A percentile compares a stretch with the other conserved stretches of the same genome.
phyloP scores from a whole-genome alignment of 345 rosid species.

The Capsella bursapastoris region DNA sequence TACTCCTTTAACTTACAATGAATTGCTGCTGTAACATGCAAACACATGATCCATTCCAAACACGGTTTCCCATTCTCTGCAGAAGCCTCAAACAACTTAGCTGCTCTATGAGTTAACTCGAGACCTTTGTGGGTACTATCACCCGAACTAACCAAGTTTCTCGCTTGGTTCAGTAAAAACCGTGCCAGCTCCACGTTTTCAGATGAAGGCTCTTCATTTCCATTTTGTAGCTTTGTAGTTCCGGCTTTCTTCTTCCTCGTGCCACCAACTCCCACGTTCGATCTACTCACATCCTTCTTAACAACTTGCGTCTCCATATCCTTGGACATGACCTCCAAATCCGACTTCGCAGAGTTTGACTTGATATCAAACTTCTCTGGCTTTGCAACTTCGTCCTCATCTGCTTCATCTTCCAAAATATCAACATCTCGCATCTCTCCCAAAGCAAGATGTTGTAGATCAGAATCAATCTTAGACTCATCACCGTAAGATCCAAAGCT shows the following conservation, averaged over 20 bases:
- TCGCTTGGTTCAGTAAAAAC: conserved; percentile 73
- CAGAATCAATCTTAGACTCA: conserved; percentile 90
- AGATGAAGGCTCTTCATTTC: conserved; percentile 50
- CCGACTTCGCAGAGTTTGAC: conserved; percentile 46
- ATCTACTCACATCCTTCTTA: conserved; percentile 49
- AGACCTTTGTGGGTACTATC: conserved; percentile 75
- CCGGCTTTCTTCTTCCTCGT: conserved; percentile 60
- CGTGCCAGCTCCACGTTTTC: conserved; percentile 68
- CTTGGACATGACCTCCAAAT: conserved; percentile 18
- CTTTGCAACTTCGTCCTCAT: conserved; percentile 50
- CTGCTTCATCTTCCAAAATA: conserved; percentile 55
- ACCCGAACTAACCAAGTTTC: conserved; percentile 72
- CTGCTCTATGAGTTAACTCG: conserved; percentile 71
- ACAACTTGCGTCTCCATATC: conserved; percentile 49
- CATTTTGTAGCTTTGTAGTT: conserved; percentile 51
- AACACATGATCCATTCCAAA: conserved; percentile 81
- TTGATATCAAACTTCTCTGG: conserved; percentile 46
- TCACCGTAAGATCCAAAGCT: conserved; percentile 79
- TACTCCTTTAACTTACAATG: conserved; percentile 78
- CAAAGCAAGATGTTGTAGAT: conserved; percentile 72
- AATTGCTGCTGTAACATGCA: conserved; percentile 86
- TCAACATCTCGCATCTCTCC: conserved; percentile 67
- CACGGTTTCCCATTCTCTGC: conserved; percentile 60
- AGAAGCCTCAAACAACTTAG: conserved; percentile 69
- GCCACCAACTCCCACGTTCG: conserved; percentile 45